phyloP scores from a whole-genome alignment of 2,329 filamentous ascomycete species.

The Hymenoscyphus infarciens region DNA sequence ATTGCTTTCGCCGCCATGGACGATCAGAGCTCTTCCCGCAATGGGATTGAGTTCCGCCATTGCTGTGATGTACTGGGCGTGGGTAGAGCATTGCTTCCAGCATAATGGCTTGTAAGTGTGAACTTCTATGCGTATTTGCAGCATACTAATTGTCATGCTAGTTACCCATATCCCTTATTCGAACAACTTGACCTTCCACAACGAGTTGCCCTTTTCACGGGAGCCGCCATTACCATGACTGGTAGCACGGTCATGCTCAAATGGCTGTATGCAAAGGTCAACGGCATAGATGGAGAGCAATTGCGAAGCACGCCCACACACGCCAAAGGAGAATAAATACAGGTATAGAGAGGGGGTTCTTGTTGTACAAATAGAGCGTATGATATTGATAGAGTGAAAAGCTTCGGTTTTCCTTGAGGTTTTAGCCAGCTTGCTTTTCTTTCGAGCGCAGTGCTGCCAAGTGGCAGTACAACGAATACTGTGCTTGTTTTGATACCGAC shows the following conservation, averaged over 20 bases:
- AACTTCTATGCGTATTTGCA: neutral
- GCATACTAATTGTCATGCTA: conserved; percentile 32
- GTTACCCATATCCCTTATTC: conserved; percentile 87
- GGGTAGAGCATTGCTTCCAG: conserved; percentile 69
- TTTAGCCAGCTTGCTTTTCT: neutral
- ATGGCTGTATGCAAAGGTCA: conserved; percentile 64
- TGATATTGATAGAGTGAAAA: neutral
- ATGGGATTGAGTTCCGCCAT: conserved; percentile 55
- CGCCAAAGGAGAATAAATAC: conserved; percentile 28
- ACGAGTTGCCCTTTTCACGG: conserved; percentile 64
- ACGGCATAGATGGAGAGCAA: conserved; percentile 49
- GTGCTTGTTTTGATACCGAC: neutral
- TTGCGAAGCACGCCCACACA: conserved; percentile 28
- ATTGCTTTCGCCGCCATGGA: conserved; percentile 70
- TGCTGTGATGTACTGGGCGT: conserved; percentile 70
- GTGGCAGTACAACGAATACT: neutral
- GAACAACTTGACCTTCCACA: conserved; percentile 61
- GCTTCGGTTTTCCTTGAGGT: neutral
- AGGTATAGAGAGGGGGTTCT: neutral
- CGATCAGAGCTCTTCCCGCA: conserved; percentile 56
- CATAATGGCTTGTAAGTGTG: conserved; percentile 59
- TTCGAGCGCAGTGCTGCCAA: neutral
- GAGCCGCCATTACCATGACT: conserved; percentile 70
- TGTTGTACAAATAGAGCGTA: neutral
- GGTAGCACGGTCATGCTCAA: conserved; percentile 65